Conservation (phyloP, 169 alveolate genomes). For the Plasmodium coatneyi region DNA sequence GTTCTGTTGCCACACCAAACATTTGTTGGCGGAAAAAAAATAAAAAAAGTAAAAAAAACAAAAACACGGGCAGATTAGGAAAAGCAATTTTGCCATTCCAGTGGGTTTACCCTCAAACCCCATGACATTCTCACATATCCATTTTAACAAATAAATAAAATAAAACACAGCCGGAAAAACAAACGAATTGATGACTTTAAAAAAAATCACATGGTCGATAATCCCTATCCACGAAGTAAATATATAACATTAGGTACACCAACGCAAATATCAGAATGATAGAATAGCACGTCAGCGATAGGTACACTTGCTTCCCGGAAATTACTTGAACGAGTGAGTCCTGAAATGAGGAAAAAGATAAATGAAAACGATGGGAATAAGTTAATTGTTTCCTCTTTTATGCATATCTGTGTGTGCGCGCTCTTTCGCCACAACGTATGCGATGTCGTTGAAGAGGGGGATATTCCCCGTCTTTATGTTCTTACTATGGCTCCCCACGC, state of each 20-base stretch:
- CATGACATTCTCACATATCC: not conserved
- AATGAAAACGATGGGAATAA: not conserved
- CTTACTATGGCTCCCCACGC: conserved; percentile 73
- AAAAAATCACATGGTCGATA: conserved; percentile 65
- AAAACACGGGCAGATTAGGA: not conserved
- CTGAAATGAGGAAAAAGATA: conserved; percentile 20
- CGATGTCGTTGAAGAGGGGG: not conserved
- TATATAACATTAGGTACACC: conserved; percentile 6
- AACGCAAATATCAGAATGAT: conserved; percentile 6
- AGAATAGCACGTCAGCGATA: conserved; percentile 34
- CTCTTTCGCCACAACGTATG: not conserved
- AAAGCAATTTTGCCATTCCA: not conserved
- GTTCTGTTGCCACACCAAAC: not conserved
- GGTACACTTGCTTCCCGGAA: conserved; percentile 19
- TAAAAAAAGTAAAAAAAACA: not conserved
- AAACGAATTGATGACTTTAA: not conserved
- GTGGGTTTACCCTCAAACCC: not conserved
- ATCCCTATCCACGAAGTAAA: conserved; percentile 31
- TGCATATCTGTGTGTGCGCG: not conserved
- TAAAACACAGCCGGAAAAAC: not conserved
- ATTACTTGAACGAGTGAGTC: conserved; percentile 55
- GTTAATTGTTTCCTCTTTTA: not conserved
- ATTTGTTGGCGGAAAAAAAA: not conserved
- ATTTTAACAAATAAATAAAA: not conserved
- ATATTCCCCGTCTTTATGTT: not conserved